Evolutionary conservation across 495 filamentous ascomycete genomes (phyloP).

Genomic region (Penicillium lividum): DNA sequence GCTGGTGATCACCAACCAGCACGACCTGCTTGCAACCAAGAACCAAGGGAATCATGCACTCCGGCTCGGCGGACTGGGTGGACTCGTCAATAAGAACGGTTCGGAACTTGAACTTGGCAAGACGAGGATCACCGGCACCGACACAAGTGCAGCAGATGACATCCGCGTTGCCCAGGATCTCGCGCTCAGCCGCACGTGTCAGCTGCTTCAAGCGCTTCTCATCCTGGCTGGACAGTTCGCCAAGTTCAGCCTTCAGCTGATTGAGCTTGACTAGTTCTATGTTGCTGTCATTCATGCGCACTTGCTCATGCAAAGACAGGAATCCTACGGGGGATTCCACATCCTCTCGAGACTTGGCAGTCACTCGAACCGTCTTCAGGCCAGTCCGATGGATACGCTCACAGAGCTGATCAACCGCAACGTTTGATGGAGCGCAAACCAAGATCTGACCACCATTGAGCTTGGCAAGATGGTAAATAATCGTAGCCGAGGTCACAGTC

Average conservation of each 20-base stretch:
- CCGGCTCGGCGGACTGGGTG: conserved; percentile 97
- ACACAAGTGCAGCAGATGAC: conserved; percentile 99
- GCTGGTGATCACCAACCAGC: conserved; percentile 96
- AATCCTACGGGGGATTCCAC: conserved; percentile 96
- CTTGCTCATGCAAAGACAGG: conserved; percentile 93
- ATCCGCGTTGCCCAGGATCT: conserved; percentile 93
- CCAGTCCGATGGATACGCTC: conserved; percentile 95
- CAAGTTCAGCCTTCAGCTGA: conserved; percentile 86
- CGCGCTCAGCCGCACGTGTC: conserved; percentile 89
- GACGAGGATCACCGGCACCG: conserved; percentile 92
- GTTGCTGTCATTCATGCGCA: conserved; percentile 95
- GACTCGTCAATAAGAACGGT: conserved; percentile 98
- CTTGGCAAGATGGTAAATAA: conserved; percentile 96
- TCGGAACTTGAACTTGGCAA: conserved; percentile 95
- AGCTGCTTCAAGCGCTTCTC: conserved; percentile 98
- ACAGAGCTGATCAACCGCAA: conserved; percentile 97
- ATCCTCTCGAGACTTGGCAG: conserved; percentile 97
- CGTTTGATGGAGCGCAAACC: conserved; percentile 97
- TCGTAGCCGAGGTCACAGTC: conserved; percentile 98
- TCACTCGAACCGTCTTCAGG: conserved; percentile 95
- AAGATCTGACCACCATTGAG: conserved; percentile 93
- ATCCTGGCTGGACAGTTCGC: conserved; percentile 92
- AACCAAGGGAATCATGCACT: conserved; percentile 98
- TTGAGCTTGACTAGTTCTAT: conserved; percentile 88
- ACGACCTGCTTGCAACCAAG: conserved; percentile 98